Evolutionary conservation across 345 rosid species (phyloP).

Genomic region (Sonneratia caseolaris): DNA sequence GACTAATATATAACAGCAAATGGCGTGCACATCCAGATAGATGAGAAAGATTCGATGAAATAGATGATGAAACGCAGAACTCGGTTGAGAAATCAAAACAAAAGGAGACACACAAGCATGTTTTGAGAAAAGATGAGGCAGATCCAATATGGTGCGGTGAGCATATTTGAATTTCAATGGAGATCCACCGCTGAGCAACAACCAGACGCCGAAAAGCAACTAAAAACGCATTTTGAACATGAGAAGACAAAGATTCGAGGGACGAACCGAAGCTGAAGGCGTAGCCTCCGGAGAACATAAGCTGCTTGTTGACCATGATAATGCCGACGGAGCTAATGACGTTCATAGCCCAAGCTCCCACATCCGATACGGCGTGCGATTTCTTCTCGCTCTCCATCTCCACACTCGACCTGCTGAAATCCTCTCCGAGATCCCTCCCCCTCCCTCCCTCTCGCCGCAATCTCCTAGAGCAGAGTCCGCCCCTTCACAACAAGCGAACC

Average conservation of each 20-base stretch:
- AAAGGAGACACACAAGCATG: not conserved
- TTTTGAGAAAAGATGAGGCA: not conserved
- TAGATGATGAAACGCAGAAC: not conserved
- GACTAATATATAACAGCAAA: not conserved
- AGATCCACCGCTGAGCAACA: not conserved
- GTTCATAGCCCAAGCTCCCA: slow-evolving; percentile 96
- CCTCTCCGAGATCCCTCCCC: not conserved
- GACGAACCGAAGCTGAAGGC: slow-evolving; percentile 68
- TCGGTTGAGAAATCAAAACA: not conserved
- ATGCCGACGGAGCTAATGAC: slow-evolving; percentile 85
- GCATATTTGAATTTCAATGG: not conserved
- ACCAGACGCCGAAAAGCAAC: not conserved
- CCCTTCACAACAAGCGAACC: not conserved
- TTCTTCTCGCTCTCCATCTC: slow-evolving; percentile 54
- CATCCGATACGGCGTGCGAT: slow-evolving; percentile 61
- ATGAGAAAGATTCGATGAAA: not conserved
- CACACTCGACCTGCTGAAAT: not conserved
- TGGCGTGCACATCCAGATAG: not conserved
- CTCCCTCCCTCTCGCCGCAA: not conserved
- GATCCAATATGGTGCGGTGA: not conserved
- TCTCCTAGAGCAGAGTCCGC: not conserved
- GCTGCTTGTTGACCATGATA: slow-evolving; percentile 96
- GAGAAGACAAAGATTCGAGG: not conserved
- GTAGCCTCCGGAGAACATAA: slow-evolving; percentile 72
- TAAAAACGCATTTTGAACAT: too few relatives aligned